Evolutionary conservation across 805 yeast genomes (phyloP).

Genomic region (Phaffomyces antillensis): DNA sequence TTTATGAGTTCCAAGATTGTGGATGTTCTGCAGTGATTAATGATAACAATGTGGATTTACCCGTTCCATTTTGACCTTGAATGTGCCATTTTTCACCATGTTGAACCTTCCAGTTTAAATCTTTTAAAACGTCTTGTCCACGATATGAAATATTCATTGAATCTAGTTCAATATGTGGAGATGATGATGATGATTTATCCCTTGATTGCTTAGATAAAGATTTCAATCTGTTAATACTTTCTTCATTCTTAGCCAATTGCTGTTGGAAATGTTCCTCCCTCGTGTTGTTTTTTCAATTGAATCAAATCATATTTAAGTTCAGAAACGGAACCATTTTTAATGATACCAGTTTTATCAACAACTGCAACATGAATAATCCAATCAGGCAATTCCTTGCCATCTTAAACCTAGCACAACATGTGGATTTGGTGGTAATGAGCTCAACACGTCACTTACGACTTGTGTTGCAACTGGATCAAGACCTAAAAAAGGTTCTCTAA

Average conservation of each 20-base stretch:
- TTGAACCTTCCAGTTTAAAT: conserved; percentile 59
- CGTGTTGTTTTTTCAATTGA: conserved; percentile 15
- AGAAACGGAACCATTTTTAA: conserved; percentile 37
- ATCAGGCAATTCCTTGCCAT: conserved; percentile 62
- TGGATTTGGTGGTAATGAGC: conserved; percentile 37
- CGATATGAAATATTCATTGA: conserved; percentile 61
- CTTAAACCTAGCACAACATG: conserved; percentile 70
- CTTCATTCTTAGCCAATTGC: conserved; percentile 8
- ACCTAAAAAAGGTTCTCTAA: conserved; percentile 70
- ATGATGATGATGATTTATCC: conserved; percentile 6
- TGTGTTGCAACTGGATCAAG: conserved; percentile 69
- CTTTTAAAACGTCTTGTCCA: conserved; percentile 49
- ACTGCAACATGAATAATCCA: conserved; percentile 75
- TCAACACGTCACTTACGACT: conserved; percentile 50
- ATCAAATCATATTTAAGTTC: conserved; percentile 21
- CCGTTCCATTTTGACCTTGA: conserved; percentile 86
- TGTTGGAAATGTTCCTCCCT: conserved; percentile 9
- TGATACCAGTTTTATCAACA: conserved; percentile 49
- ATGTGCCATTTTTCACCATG: conserved; percentile 84
- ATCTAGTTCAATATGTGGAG: conserved; percentile 42
- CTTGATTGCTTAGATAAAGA: conserved; percentile 11
- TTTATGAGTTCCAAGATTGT: conserved; percentile 79
- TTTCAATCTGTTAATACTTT: conserved; percentile 15
- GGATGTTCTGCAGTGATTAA: conserved; percentile 93
- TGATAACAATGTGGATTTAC: conserved; percentile 83